Percentiles rank a stretch among this genome's conserved stretches.
phyloP scores from a whole-genome alignment of 441 rosid species.

The Populus hybrid region DNA sequence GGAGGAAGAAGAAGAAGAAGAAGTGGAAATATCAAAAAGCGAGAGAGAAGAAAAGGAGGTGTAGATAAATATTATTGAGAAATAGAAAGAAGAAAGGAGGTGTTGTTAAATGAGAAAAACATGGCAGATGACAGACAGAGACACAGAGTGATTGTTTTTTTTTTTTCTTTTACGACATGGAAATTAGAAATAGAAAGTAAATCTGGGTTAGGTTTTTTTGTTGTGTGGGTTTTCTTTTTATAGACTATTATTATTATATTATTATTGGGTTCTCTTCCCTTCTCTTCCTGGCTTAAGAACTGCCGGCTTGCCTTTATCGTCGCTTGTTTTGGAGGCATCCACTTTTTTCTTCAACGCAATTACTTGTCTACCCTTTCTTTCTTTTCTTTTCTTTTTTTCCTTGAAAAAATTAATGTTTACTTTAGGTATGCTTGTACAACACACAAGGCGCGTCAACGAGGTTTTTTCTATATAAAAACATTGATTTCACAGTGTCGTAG shows the following conservation, averaged over 20 bases:
- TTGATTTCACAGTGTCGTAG: too few relatives aligned
- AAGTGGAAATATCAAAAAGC: neutral
- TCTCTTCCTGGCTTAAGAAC: neutral
- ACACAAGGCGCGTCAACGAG: too few relatives aligned
- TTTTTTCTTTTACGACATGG: neutral
- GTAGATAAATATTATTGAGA: neutral
- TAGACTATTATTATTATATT: neutral
- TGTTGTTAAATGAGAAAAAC: constrained; percentile 18
- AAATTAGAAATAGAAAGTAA: neutral
- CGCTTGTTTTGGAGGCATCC: neutral
- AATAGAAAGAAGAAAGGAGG: neutral
- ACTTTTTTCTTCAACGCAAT: neutral
- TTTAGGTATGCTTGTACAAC: neutral
- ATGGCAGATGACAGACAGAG: neutral
- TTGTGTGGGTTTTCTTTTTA: neutral
- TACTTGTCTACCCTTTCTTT: neutral
- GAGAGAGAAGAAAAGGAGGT: neutral
- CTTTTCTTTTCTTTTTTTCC: neutral
- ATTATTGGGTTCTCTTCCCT: neutral
- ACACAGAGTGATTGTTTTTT: neutral
- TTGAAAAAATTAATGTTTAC: neutral
- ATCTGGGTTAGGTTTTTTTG: neutral
- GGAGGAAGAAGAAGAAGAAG: neutral
- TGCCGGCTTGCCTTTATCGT: constrained; percentile 3
- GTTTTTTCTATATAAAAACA: too few relatives aligned